These are phyloP conservation scores for Phytophthora palmivora DNA, from an alignment of 352 stramenopile genomes.

Conservation along the genomic window DNA sequence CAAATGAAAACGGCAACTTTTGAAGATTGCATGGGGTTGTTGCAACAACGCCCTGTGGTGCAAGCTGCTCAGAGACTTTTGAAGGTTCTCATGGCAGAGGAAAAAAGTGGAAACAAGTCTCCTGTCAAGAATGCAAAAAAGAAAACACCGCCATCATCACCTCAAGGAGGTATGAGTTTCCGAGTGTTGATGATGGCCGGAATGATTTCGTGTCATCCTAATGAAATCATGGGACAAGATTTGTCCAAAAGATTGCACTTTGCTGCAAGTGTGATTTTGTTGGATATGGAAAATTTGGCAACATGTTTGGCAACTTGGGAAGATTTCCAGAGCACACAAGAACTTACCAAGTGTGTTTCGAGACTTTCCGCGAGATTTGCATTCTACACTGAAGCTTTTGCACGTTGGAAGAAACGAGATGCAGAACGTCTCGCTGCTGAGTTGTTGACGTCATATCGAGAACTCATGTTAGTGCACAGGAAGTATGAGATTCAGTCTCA, in stretches of 20 bases:
- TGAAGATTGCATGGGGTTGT: constrained; percentile 67
- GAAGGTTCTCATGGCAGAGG: constrained; percentile 57
- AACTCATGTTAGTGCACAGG: constrained; percentile 52
- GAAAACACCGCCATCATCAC: constrained; percentile 5
- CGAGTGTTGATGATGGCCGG: constrained; percentile 78
- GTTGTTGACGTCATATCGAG: constrained; percentile 61
- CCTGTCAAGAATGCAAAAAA: constrained; percentile 10
- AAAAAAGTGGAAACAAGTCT: not conserved
- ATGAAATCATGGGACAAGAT: constrained; percentile 67
- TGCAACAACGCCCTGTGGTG: constrained; percentile 65
- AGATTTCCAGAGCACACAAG: constrained; percentile 26
- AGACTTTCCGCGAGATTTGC: constrained; percentile 61
- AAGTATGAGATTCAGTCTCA: constrained; percentile 50
- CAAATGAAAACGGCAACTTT: constrained; percentile 48
- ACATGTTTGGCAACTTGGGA: constrained; percentile 40
- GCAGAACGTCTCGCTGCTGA: constrained; percentile 59
- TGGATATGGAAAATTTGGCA: constrained; percentile 46
- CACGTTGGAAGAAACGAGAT: constrained; percentile 65
- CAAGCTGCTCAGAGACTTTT: constrained; percentile 58
- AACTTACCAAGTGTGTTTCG: constrained; percentile 51
- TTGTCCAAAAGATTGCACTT: constrained; percentile 53
- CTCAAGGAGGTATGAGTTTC: constrained; percentile 45
- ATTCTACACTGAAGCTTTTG: constrained; percentile 77
- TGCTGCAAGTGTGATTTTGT: constrained; percentile 47
- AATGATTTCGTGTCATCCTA: constrained; percentile 71